Percentiles rank a stretch among this genome's conserved stretches.
phyloP scores from a whole-genome alignment of 1,284 basidiomycete genomes.

The Ceratobasidium sp. region DNA sequence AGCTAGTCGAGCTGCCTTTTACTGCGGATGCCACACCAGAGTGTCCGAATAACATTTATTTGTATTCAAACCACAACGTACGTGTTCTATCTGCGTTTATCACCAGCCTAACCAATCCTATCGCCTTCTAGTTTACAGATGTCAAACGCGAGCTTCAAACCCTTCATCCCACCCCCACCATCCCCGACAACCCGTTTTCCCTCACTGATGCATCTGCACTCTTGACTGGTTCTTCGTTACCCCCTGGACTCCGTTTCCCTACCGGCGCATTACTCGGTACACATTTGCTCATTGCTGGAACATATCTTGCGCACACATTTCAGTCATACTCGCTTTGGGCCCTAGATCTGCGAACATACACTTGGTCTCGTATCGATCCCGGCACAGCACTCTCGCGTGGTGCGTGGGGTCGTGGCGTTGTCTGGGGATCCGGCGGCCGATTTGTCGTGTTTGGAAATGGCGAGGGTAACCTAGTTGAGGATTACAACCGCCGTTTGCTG shows the following conservation, averaged over 20 bases:
- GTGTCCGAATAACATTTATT: conserved; percentile 76
- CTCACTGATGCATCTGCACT: conserved; percentile 76
- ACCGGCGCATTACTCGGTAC: conserved; percentile 88
- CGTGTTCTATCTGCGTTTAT: conserved; percentile 46
- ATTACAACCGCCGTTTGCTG: conserved; percentile 88
- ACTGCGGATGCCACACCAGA: conserved; percentile 73
- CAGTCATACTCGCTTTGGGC: conserved; percentile 92
- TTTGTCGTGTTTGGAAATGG: conserved; percentile 90
- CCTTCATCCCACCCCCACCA: conserved; percentile 71
- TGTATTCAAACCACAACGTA: conserved; percentile 91
- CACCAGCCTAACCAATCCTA: conserved; percentile 40
- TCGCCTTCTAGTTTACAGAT: conserved; percentile 77
- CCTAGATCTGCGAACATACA: conserved; percentile 78
- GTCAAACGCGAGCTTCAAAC: conserved; percentile 92
- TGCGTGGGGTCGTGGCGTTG: conserved; percentile 87
- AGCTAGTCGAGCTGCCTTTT: conserved; percentile 73
- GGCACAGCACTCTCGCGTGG: conserved; percentile 78
- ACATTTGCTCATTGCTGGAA: conserved; percentile 87
- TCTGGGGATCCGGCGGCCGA: conserved; percentile 80
- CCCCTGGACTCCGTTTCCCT: conserved; percentile 92
- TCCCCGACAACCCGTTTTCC: conserved; percentile 66
- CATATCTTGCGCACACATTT: conserved; percentile 88
- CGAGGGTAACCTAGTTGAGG: conserved; percentile 84
- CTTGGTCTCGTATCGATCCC: conserved; percentile 86
- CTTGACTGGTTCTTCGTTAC: conserved; percentile 75